Evolutionary conservation across 2,329 filamentous ascomycete species (phyloP).

Genomic region (Calonectria hongkongensis): DNA sequence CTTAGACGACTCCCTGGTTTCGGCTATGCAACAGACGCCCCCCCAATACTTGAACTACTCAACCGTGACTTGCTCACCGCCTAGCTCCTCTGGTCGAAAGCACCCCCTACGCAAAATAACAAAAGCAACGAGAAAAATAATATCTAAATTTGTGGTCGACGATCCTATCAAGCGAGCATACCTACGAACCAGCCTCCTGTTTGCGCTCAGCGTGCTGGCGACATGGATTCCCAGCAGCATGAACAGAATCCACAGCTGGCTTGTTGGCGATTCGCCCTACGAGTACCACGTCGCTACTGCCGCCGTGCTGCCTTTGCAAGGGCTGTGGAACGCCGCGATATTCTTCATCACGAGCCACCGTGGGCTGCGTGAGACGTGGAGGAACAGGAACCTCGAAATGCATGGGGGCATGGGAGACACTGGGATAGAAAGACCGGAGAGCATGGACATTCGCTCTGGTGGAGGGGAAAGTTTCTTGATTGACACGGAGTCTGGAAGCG

Average conservation of each 20-base stretch:
- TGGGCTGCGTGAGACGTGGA: constrained; percentile 41
- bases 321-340: constrained; percentile 87
- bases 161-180: constrained; percentile 78
- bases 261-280: constrained; percentile 73
- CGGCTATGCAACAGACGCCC: constrained; percentile 45
- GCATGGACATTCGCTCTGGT: constrained; percentile 33
- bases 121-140: constrained; percentile 56
- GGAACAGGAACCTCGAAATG: constrained; percentile 36
- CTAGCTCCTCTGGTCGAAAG: constrained; percentile 27
- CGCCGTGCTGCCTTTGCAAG: constrained; percentile 84
- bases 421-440: constrained; percentile 18
- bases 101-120: constrained; percentile 46
- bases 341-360: constrained; percentile 80
- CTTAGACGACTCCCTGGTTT: constrained; percentile 47
- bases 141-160: constrained; percentile 60
- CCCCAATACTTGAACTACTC: constrained; percentile 61
- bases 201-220: constrained; percentile 76
- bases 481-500: constrained; percentile 58
- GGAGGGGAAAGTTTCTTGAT: constrained; percentile 54
- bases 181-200: constrained; percentile 76
- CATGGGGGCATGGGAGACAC: constrained; percentile 40
- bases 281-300: constrained; percentile 81
- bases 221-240: constrained; percentile 81
- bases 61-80: constrained; percentile 55
- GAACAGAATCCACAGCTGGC: constrained; percentile 83